phyloP scores from a whole-genome alignment of 2,329 filamentous ascomycete species.

The Zelopaecilomyces penicillatus region DNA sequence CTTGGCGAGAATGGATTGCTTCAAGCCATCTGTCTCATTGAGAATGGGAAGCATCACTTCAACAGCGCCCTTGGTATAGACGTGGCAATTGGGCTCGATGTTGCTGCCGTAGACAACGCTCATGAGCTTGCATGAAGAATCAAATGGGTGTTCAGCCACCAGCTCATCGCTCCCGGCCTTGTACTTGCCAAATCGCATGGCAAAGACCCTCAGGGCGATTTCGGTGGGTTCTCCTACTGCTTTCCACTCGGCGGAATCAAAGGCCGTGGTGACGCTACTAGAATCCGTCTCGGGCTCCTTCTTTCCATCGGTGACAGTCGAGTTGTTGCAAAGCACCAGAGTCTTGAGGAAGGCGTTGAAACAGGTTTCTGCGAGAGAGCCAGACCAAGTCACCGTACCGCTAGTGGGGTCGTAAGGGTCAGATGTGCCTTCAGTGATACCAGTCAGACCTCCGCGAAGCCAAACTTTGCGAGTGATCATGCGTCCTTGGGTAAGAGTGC shows the following conservation, averaged over 20 bases:
- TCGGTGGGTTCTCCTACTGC: constrained; percentile 63
- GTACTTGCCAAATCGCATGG: constrained; percentile 55
- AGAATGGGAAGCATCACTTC: constrained; percentile 48
- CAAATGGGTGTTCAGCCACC: constrained; percentile 62
- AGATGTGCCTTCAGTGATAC: constrained; percentile 45
- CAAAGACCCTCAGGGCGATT: constrained; percentile 66
- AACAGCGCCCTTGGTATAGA: constrained; percentile 51
- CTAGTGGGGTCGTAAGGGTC: constrained; percentile 55
- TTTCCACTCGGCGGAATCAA: constrained; percentile 41
- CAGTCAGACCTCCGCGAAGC: constrained; percentile 45
- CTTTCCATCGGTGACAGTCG: constrained; percentile 39
- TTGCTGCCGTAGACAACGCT: constrained; percentile 52
- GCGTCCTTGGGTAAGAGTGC: constrained; percentile 57
- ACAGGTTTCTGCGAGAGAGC: constrained; percentile 28
- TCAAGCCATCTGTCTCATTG: constrained; percentile 37
- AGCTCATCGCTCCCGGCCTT: constrained; percentile 38
- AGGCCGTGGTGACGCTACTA: constrained; percentile 38
- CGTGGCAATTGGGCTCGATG: constrained; percentile 26
- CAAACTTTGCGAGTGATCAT: constrained; percentile 58
- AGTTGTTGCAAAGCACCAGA: constrained; percentile 55
- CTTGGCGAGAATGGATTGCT: constrained; percentile 37
- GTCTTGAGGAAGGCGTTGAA: constrained; percentile 44
- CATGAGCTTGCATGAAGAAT: constrained; percentile 68
- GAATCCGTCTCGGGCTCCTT: constrained; percentile 39
- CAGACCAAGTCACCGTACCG: constrained; percentile 41